A percentile compares a stretch with the other conserved stretches of the same genome.
Evolutionary conservation across 495 filamentous ascomycete genomes (phyloP).

Genomic region (Aspergillus olivimuriae): DNA sequence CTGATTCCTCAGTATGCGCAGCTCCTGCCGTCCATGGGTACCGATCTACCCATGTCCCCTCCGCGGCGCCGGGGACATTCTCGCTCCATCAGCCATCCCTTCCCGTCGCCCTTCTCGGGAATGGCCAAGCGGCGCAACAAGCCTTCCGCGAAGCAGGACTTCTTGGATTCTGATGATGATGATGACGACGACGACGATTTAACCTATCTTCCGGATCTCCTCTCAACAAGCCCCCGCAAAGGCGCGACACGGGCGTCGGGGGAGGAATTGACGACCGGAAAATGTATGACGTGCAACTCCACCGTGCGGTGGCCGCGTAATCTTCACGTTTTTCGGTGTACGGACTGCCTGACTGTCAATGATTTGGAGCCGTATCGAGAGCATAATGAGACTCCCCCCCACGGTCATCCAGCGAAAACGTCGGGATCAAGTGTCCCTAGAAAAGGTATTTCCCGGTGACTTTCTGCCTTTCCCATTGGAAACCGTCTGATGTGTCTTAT

Average conservation of each 20-base stretch:
- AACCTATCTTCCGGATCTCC: conserved; percentile 20
- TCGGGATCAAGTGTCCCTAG: conserved; percentile 12
- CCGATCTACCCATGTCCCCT: conserved; percentile 14
- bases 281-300: conserved; percentile 77
- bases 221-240: conserved; percentile 30
- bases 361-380: conserved; percentile 55
- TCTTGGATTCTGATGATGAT: conserved; percentile 37
- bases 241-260: conserved; percentile 19
- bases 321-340: conserved; percentile 72
- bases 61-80: conserved; percentile 43
- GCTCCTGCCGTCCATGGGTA: conserved; percentile 18
- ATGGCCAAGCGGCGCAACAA: conserved; percentile 46
- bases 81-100: conserved; percentile 72
- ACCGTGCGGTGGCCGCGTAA: conserved; percentile 77
- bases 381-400: conserved; percentile 10
- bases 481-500: conserved; percentile 4
- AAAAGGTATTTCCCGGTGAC: conserved; percentile 15
- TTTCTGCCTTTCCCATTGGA: conserved; percentile 3
- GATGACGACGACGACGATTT: conserved; percentile 35
- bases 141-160: conserved; percentile 20
- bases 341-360: conserved; percentile 80
- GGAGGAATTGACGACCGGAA: conserved; percentile 54
- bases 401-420: conserved; percentile 11
- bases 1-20: conserved; percentile 27
- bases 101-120: conserved; percentile 55